Base-by-base conservation (phyloP, 305 asterid genomes). In the Plantago lanceolata region DNA sequence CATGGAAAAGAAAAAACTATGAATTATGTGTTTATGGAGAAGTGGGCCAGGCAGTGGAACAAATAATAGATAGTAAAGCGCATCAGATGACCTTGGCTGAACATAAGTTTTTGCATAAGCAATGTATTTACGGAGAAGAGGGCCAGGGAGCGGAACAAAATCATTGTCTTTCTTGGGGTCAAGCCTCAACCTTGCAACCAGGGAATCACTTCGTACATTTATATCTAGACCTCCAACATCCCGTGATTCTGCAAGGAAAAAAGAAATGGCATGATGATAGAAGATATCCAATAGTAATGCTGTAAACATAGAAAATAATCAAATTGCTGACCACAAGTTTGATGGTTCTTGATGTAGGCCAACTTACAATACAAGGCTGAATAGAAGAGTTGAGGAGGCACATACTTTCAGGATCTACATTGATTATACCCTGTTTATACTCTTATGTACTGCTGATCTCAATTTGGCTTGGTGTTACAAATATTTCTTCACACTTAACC, bases 51-150 rank as follows among this genome's bases (percentile, higher is more conserved):
- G 37, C 67, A 59, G 60, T 54, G 61, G 50, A 59, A 52, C 24
- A 35, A 48, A 55, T 19, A 5, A 35, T 48, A 64, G 55, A 28
- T 50, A 7, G 45, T 47, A 19, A 61, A 74, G 71, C 66, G 58
- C 50, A 59, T 48, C 45, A 65, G 68, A 75, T 76, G 75, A 93
- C 98, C 96, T 85, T 29, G 99, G 97, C 67, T 76, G 81, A 66
- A 87, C 85, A 61, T 85, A 84, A 63, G 84, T 83, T 79, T 87
- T 85, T 61, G 99, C 99, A 75, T 89, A 93, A 74, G 99, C 90
- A 68, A 93, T 84, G 83, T 89, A 93, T 83, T 87, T 93, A 54
- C 95, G 94, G 72, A 93, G 78, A 79, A 93, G 97, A 69, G 96
- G 85, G 58, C 85, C 89, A 51, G 97, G 99, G 64, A 93, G 80